Evolutionary conservation across 345 rosid genomes (phyloP), one percentile per base, ranked within the genome.

Genomic region (Murraya paniculata): DNA sequence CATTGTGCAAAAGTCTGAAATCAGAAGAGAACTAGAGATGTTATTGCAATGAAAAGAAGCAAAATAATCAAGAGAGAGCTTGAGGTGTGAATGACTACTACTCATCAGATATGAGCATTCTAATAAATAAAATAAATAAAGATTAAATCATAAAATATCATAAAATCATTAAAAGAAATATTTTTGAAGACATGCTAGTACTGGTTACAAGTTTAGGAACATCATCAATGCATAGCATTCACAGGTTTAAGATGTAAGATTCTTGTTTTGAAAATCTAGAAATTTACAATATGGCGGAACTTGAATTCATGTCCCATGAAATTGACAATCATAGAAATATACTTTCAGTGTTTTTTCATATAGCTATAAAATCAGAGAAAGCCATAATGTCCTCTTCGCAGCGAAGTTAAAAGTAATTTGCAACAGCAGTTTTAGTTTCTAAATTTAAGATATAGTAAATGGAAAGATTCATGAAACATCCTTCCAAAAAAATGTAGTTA

Each of bases 1-100:
- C 74, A 72, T 71, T 73, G 68, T 80, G 84, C 21, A 85, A 67
- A 72, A 71, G 71, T 74, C 94, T 90, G 88, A 77, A 86, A 74
- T 59, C 57, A 50, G 50, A 56, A 72, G 73, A 48, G 64, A 64
- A 81, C n/a, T 35, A 30, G 55, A 16, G 13, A 55, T 38, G 45
- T 27, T n/a, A 72, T 31, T 19, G 60, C 68, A 45, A 35, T 13
- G 28, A 48, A 50, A 72, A 9, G 57, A 36, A 71, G 62, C 31
- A 69, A 53, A 25, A 62, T 61, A 56, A 11, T 41, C 41, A 62
- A 74, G 59, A 9, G 14, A 74, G 9, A 28, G 11, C 73, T 56
- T 56, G 27, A 33, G 41, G 24, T 57, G 48, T 33, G 50, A 72
- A 36, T n/a, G 53, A 56, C 60, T 36, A 18, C 36, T 35, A 13